These are phyloP conservation scores for Rhizopus arrhizus DNA, from an alignment of 371 early-diverging fungal species.

Conservation along the genomic window DNA sequence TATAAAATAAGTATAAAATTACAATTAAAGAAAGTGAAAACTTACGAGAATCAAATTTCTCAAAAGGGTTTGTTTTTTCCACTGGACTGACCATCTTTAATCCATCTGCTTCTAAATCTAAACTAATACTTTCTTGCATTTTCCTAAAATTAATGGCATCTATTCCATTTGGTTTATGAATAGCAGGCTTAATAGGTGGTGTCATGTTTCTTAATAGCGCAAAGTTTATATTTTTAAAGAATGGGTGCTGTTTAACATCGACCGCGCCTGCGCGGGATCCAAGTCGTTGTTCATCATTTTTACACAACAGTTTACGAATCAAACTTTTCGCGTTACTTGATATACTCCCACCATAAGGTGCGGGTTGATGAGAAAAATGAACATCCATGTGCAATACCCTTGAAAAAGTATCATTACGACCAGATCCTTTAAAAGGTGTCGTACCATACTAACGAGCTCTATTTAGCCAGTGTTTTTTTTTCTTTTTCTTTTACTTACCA, in stretches of 20 bases:
- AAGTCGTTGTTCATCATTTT: conserved; percentile 84
- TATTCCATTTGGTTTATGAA: conserved; percentile 56
- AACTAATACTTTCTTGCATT: conserved; percentile 64
- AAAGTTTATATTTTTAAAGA: conserved; percentile 93
- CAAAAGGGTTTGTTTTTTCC: conserved; percentile 59
- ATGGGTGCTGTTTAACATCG: conserved; percentile 91
- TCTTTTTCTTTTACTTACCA: conserved; percentile 52
- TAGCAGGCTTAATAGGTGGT: conserved; percentile 89
- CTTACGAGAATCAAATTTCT: conserved; percentile 71
- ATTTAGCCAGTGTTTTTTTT: neutral
- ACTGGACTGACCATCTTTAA: conserved; percentile 22
- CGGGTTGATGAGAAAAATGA: conserved; percentile 68
- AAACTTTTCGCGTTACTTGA: conserved; percentile 70
- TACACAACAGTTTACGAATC: conserved; percentile 82
- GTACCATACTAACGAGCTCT: conserved; percentile 68
- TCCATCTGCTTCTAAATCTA: conserved; percentile 63
- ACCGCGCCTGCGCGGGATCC: conserved; percentile 91
- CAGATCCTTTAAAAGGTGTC: conserved; percentile 93
- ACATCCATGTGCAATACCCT: conserved; percentile 81
- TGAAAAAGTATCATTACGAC: conserved; percentile 83
- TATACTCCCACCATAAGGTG: conserved; percentile 30
- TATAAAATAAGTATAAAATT: conserved; percentile 8
- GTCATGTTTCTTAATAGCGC: conserved; percentile 82
- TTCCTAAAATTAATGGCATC: conserved; percentile 74
- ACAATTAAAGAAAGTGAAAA: conserved; percentile 7